Evolutionary conservation across 2,329 filamentous ascomycete species (phyloP).

Genomic region (Talaromyces sp.): DNA sequence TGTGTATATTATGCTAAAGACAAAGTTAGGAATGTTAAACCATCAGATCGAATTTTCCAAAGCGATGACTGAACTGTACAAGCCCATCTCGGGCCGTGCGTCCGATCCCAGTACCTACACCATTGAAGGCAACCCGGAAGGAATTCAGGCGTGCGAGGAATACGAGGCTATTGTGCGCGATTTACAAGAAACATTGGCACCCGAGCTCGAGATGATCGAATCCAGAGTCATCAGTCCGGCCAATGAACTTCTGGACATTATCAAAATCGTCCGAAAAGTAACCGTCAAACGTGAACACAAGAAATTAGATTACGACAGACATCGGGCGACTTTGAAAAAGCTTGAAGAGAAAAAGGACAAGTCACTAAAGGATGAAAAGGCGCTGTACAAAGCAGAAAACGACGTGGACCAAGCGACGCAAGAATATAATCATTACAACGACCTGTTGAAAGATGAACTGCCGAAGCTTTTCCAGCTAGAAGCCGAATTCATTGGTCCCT

Average conservation of each 20-base stretch:
- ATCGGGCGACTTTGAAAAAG: slow-evolving; percentile 79
- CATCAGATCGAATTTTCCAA: slow-evolving; percentile 99
- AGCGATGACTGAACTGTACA: slow-evolving; percentile 94
- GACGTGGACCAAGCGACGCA: slow-evolving; percentile 88
- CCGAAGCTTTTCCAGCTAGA: slow-evolving; percentile 87
- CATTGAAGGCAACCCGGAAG: slow-evolving; percentile 81
- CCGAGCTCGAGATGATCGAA: slow-evolving; percentile 97
- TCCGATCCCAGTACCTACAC: slow-evolving; percentile 84
- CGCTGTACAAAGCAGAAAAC: slow-evolving; percentile 89
- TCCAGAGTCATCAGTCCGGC: slow-evolving; percentile 83
- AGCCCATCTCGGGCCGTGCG: slow-evolving; percentile 91
- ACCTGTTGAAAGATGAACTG: slow-evolving; percentile 90
- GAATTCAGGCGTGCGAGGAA: slow-evolving; percentile 91
- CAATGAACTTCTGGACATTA: slow-evolving; percentile 86
- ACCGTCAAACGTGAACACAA: slow-evolving; percentile 92
- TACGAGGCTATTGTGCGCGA: slow-evolving; percentile 90
- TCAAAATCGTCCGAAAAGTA: slow-evolving; percentile 91
- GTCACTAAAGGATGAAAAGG: slow-evolving; percentile 92
- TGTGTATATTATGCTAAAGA: neutral
- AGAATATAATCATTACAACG: slow-evolving; percentile 97
- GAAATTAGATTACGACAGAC: slow-evolving; percentile 91
- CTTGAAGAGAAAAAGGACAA: slow-evolving; percentile 97
- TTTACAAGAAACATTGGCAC: slow-evolving; percentile 77
- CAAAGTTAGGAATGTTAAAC: slow-evolving; percentile 69
- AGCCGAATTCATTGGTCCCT: slow-evolving; percentile 87